phyloP scores from a whole-genome alignment of 805 yeast species.

The Candida suzukii region DNA sequence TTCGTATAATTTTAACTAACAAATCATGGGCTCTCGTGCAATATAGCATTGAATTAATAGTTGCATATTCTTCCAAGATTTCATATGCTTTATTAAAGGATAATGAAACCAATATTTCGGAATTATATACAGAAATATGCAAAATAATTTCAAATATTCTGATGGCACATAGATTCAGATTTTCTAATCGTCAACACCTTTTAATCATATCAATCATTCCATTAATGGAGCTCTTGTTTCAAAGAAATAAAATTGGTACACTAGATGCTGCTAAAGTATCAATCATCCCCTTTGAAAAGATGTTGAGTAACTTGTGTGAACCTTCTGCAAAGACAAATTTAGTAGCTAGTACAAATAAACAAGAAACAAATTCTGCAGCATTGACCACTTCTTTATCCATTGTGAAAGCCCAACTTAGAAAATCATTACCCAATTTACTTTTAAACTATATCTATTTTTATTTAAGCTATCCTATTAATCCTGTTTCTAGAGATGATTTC shows the following conservation, averaged over 20 bases:
- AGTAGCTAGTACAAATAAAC: conserved; percentile 13
- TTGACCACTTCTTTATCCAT: conserved; percentile 49
- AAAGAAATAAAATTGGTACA: conserved; percentile 9
- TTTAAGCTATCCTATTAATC: conserved; percentile 40
- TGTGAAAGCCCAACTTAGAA: conserved; percentile 56
- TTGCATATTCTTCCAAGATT: conserved; percentile 9
- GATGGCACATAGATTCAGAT: conserved; percentile 60
- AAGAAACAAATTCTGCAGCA: conserved; percentile 16
- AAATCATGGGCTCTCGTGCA: conserved; percentile 58
- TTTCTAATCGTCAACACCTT: conserved; percentile 69
- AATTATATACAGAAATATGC: conserved; percentile 31
- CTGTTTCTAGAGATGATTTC: conserved; percentile 40
- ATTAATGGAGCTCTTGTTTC: conserved; percentile 41
- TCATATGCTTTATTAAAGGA: conserved; percentile 4
- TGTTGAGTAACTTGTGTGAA: conserved; percentile 66
- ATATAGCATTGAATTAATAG: conserved; percentile 51
- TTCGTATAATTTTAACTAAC: conserved; percentile 39
- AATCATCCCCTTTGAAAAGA: conserved; percentile 47
- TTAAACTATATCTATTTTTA: conserved; percentile 51
- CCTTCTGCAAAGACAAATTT: conserved; percentile 37
- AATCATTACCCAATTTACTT: conserved; percentile 52
- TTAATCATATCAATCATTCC: conserved; percentile 41
- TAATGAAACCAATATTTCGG: conserved; percentile 10
- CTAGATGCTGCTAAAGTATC: conserved; percentile 22
- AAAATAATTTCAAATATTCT: conserved; percentile 54